Base-by-base conservation (phyloP, 1,284 basidiomycete species). In the Cryptococcus sp. region DNA sequence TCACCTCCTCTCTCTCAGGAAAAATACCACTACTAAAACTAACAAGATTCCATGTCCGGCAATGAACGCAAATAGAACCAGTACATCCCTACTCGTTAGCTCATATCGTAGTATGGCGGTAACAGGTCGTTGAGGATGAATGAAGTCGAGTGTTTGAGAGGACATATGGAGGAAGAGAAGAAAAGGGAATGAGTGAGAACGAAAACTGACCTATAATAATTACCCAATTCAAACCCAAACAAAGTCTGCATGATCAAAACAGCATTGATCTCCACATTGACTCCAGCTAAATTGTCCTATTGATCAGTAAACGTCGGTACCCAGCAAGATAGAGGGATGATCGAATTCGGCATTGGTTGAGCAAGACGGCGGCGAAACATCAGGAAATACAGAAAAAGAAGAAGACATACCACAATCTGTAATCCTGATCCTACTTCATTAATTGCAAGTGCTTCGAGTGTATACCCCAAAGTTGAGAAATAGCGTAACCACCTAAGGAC, bases 401-500 rank as follows among this genome's bases (percentile, higher is more conserved):
- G 25, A 31, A n/a, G 3, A 56, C 61, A 52, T 45, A 64, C 66
- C 46, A 64, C 52, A 50, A 94, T 93, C 82, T 85, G 82, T 32
- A 93, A 76, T 2, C 90, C 91, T 1, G 85, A 83, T 34, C 83
- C 83, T 18, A 94, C 88, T 69, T 93, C 91, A 69, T 94, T 94
- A 31, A 93, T 86, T 3, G 85, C 79, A 9, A 93, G 77, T 10
- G 89, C 90, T 72, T 93, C 89, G 18, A 91, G 78, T 10, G 80
- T 79, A 69, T 85, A 91, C 34, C 63, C 63, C 10, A 76, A 52
- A 0, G 67, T 66, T 2, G 67, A 67, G 54, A 74, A 67, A 44
- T 87, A 94, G 64, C 91, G 86, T 44, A 93, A 76, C 89, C 90
- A 92, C 13, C 89, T 81, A 2, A 92, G 78, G 0, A 88, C 87